Conservation (phyloP, 257 asterid species). For the Verbascum thapsus region DNA sequence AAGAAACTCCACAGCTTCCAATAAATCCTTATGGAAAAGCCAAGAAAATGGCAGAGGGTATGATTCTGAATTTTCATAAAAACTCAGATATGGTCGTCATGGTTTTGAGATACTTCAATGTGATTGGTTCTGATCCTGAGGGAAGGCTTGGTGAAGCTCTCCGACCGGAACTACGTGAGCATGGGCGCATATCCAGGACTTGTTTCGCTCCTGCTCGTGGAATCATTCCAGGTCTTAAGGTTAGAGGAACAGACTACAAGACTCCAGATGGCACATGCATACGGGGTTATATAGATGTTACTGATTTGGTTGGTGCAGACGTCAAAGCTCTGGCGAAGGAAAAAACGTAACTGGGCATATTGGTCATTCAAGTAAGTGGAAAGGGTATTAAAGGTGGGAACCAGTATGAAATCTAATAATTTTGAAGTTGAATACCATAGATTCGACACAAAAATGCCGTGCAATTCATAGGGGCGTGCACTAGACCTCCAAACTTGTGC, state of each 20-base stretch:
- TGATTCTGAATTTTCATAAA: conserved; percentile 81
- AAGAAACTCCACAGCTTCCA: conserved; percentile 77
- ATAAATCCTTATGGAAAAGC: conserved; percentile 97
- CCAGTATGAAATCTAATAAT: no score
- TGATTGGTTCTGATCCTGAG: conserved; percentile 91
- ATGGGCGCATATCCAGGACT: conserved; percentile 91
- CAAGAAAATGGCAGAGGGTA: conserved; percentile 98
- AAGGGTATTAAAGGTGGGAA: no score
- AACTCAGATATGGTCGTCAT: conserved; percentile 91
- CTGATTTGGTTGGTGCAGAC: conserved; percentile 90
- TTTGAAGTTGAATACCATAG: no score
- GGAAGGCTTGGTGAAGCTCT: conserved; percentile 98
- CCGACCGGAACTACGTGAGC: conserved; percentile 85
- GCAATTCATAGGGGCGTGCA: no score
- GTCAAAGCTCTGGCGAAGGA: conserved; percentile 90
- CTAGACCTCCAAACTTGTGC: no score
- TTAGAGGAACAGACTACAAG: conserved; percentile 88
- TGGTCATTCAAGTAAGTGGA: no score
- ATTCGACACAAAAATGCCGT: no score
- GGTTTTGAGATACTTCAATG: conserved; percentile 91
- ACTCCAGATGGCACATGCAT: no score
- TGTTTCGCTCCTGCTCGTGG: conserved; percentile 96
- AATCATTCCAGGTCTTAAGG: conserved; percentile 83
- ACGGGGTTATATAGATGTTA: conserved; percentile 85
- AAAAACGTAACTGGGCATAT: conserved; percentile 54